Evolutionary conservation across 305 asterid species (phyloP).

Genomic region (Ajuga reptans): DNA sequence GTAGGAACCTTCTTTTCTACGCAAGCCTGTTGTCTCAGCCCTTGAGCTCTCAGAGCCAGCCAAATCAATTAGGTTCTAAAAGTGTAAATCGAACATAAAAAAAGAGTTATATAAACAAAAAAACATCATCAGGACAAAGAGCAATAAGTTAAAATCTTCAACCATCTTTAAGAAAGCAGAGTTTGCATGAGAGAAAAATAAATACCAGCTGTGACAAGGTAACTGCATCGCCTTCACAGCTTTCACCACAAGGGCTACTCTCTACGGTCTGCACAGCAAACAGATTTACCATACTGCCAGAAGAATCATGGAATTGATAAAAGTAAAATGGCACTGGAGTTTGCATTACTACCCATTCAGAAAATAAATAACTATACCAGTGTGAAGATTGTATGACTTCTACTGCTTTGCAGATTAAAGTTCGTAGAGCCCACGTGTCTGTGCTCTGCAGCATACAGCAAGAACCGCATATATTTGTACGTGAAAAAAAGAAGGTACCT

Average conservation of each 20-base stretch:
- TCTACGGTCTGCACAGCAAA: constrained; percentile 73
- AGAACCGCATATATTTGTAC: constrained; percentile 19
- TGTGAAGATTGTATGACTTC: constrained; percentile 99
- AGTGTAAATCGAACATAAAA: constrained; percentile 22
- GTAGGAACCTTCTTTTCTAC: constrained; percentile 94
- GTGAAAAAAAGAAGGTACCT: background rate
- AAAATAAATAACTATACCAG: constrained; percentile 48
- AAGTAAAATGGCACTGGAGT: constrained; percentile 12
- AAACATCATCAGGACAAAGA: constrained; percentile 20
- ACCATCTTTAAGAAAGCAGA: constrained; percentile 7
- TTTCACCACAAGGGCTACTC: constrained; percentile 93
- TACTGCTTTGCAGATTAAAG: constrained; percentile 96
- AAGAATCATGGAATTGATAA: constrained; percentile 12
- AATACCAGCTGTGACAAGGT: constrained; percentile 88
- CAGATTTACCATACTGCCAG: constrained; percentile 21
- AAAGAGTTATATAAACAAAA: constrained; percentile 6
- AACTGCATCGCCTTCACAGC: constrained; percentile 82
- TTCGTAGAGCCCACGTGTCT: constrained; percentile 98
- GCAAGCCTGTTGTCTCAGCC: constrained; percentile 86
- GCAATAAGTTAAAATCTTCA: constrained; percentile 2
- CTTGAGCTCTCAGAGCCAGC: constrained; percentile 99
- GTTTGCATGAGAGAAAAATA: constrained; percentile 13
- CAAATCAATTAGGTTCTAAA: constrained; percentile 98
- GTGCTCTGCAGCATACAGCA: constrained; percentile 63
- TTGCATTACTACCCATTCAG: constrained; percentile 11